phyloP scores from a whole-genome alignment of 2,329 filamentous ascomycete species.

The Xylariaceae sp. region DNA sequence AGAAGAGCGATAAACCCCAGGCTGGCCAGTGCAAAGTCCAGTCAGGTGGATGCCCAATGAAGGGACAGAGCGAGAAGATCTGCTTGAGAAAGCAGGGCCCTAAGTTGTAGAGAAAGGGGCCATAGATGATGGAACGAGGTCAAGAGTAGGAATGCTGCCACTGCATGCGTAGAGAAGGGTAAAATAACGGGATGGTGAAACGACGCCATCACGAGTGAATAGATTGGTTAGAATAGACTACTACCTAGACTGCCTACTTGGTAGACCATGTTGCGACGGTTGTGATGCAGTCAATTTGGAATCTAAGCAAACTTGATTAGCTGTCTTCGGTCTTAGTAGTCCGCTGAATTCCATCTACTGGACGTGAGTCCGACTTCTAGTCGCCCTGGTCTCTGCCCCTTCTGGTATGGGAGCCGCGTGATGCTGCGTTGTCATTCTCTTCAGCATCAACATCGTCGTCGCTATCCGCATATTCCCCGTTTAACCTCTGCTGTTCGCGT shows the following conservation, averaged over 20 bases:
- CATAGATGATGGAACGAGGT: neutral
- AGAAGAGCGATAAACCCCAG: constrained; percentile 32
- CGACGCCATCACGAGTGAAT: neutral
- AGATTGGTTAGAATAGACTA: constrained; percentile 10
- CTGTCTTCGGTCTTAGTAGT: neutral
- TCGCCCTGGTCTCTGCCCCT: constrained; percentile 19
- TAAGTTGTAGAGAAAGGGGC: constrained; percentile 32
- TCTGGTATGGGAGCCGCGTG: constrained; percentile 22
- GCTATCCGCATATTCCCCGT: constrained; percentile 40
- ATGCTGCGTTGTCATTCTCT: constrained; percentile 22
- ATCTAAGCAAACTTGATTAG: neutral
- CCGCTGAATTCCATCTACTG: constrained; percentile 3
- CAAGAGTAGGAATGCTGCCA: neutral
- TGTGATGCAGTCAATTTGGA: neutral
- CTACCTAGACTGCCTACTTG: no score
- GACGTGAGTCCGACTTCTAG: constrained; percentile 11
- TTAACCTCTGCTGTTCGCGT: constrained; percentile 43
- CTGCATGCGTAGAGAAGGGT: constrained; percentile 1
- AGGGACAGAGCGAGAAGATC: constrained; percentile 30
- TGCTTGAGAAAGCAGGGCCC: constrained; percentile 32
- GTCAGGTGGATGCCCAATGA: constrained; percentile 31
- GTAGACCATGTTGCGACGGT: neutral
- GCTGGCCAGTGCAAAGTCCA: constrained; percentile 27
- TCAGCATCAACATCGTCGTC: constrained; percentile 33
- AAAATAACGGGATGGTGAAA: neutral